Base-by-base conservation (phyloP, 2,329 filamentous ascomycete genomes). In the Nannizzia gypsea region DNA sequence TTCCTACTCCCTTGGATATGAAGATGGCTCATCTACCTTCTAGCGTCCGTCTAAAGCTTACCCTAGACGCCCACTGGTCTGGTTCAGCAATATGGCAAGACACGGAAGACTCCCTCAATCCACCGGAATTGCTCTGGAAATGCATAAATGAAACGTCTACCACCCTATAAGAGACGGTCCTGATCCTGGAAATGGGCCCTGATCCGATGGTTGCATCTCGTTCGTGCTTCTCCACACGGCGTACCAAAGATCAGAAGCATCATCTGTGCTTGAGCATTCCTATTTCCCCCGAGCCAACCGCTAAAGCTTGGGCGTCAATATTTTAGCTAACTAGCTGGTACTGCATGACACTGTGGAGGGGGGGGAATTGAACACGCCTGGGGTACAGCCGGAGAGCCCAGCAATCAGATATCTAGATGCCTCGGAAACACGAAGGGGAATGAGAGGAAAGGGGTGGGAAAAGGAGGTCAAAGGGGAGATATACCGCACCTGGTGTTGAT, bases 331-430 rank as follows among this genome's bases (percentile, higher is more conserved):
- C 31, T 54, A 34, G 48, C n/a, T 54, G 48, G 48, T 26, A 54
- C 48, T 54, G 48, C 48, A 54, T 54, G 48, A 34, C 31, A 20
- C 48, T 54, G 48, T 54, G 48, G 48, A 54, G 48, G 48, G 28
- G 48, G 48, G 48, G 28, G 48, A 54, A 31, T 20, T 31, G 28
- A 34, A 5, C 24, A 24, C 26, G 15, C 48, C 26, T 54, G 48
- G 48, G 48, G 48, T 54, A 34, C 48, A 54, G 26, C 13, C 48
- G 15, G 28, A 54, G 48, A 54, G 48, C 48, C 48, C 26, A 31
- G 48, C 22, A 52, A 5, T 52, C 48, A n/a, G 34, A 15, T 54
- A 2, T 24, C 15, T 26, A 22, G 6, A 48, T 4, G 22, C 20
- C 20, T 20, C 20, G 44, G 20, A 54, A 31, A 54, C 28, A 17